A percentile compares a stretch with the other conserved stretches of the same genome.
These are phyloP conservation scores for Penicillium crystallinum DNA, from an alignment of 495 filamentous ascomycete species.

Conservation along the genomic window DNA sequence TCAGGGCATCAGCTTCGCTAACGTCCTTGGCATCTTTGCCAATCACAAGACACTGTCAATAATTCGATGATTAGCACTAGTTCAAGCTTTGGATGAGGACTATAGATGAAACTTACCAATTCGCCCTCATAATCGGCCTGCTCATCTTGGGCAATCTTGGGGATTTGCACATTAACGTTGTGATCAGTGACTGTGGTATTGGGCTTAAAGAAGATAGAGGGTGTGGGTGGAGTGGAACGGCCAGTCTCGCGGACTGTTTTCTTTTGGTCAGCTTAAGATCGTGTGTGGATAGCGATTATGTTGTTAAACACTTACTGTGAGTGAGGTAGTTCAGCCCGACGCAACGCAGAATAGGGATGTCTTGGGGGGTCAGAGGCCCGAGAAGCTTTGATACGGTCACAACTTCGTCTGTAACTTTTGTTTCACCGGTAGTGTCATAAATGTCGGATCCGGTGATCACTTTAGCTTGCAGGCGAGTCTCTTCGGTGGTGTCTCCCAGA, in stretches of 20 bases:
- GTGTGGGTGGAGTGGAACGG: slow-evolving; percentile 37
- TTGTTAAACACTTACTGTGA: slow-evolving; percentile 29
- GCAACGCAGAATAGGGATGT: slow-evolving; percentile 33
- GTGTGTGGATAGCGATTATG: not conserved
- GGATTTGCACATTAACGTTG: slow-evolving; percentile 34
- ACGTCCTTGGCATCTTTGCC: slow-evolving; percentile 59
- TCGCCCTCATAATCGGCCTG: slow-evolving; percentile 51
- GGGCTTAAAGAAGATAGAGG: slow-evolving; percentile 48
- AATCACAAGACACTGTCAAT: slow-evolving; percentile 41
- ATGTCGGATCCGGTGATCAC: slow-evolving; percentile 34
- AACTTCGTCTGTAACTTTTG: slow-evolving; percentile 27
- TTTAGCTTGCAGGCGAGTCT: slow-evolving; percentile 30
- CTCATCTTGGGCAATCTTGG: slow-evolving; percentile 44
- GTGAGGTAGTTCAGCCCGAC: slow-evolving; percentile 36
- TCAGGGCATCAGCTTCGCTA: slow-evolving; percentile 53
- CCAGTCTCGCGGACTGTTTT: slow-evolving; percentile 42
- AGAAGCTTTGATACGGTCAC: slow-evolving; percentile 29
- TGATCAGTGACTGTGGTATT: slow-evolving; percentile 37
- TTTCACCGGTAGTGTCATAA: slow-evolving; percentile 31
- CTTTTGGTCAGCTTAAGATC: not conserved
- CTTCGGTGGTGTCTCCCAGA: slow-evolving; percentile 29
- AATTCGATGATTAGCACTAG: not conserved
- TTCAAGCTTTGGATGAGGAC: too few relatives aligned
- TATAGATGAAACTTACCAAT: slow-evolving; percentile 22
- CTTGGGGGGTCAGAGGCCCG: slow-evolving; percentile 25